Base-by-base conservation (phyloP, 768 basidiomycete species). In the Fomitopsis serialis region DNA sequence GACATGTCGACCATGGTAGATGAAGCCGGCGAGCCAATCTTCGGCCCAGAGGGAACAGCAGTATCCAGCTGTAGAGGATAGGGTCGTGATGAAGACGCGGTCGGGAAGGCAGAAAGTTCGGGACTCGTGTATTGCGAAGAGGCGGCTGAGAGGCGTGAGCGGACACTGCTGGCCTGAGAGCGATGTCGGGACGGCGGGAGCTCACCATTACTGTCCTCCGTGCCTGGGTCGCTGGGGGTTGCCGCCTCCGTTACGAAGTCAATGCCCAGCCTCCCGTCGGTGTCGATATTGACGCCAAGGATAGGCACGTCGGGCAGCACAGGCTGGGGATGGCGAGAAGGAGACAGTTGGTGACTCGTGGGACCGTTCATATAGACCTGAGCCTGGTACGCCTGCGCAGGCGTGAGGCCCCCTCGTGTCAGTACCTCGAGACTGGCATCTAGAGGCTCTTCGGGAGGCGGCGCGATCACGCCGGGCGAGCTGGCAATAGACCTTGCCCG, bases 351-450 rank as follows among this genome's bases (percentile, higher is more conserved):
- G 23, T 67, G 69, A 15, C 60, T 63, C 45, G 69, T 61, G 40
- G 76, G 70, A 53, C 67, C 74, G 61, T 75, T 80, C 54, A 68
- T 70, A 61, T 82, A 83, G 44, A 89, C 77, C 66, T 91, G 87
- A 8, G 84, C 81, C 63, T 89, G 90, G 70, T 90, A 91, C 34
- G 86, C 84, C 66, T 92, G 89, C 10, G 87, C 85, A 42, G 87
- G 82, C 3, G 87, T 87, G 48, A 89, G 77, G 2, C 81, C 83
- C 34, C 77, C 70, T 51, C 71, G 74, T 17, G 74, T 70, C 37
- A 73, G 60, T 22, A 68, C 67, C 55, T 82, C 79, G 56, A 72
- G 72, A 43, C 62, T 63, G 8, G 72, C 64, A 66, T 79, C 79
- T 61, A 76, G 73, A 42, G 75, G 74, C 58, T 80, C 78, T 56